Conservation (phyloP, 352 stramenopile species). For the Globisporangium mamillatum region DNA sequence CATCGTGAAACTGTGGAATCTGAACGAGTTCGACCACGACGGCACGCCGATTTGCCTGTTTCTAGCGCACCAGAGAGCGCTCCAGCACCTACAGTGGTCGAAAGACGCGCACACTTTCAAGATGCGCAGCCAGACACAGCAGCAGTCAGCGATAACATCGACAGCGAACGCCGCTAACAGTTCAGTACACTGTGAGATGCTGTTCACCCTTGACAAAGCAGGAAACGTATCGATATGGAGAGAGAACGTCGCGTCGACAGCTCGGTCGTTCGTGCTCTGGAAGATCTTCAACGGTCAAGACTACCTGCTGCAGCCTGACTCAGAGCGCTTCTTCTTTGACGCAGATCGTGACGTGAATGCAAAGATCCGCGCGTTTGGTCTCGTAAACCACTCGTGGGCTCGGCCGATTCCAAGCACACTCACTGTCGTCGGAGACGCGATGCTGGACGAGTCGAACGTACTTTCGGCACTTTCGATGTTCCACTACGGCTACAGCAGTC, state of each 20-base stretch:
- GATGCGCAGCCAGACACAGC: constrained; percentile 15
- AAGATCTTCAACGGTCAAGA: constrained; percentile 50
- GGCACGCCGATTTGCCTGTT: constrained; percentile 53
- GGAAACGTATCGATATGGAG: constrained; percentile 77
- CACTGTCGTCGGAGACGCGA: constrained; percentile 38
- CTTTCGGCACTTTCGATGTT: constrained; percentile 67
- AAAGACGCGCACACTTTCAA: constrained; percentile 59
- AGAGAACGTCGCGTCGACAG: constrained; percentile 39
- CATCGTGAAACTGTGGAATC: constrained; percentile 70
- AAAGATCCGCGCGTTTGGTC: constrained; percentile 28
- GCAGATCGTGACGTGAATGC: neutral
- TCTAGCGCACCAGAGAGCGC: constrained; percentile 55
- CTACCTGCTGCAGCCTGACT: constrained; percentile 20
- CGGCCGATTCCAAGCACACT: constrained; percentile 17
- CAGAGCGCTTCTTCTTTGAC: constrained; percentile 21
- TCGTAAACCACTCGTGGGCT: constrained; percentile 27
- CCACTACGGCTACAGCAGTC: constrained; percentile 60
- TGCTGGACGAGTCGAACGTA: constrained; percentile 69
- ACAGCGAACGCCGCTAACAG: neutral
- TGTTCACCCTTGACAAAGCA: constrained; percentile 67
- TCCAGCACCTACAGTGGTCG: constrained; percentile 53
- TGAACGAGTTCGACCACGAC: constrained; percentile 51
- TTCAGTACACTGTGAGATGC: constrained; percentile 39
- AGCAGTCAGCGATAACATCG: constrained; percentile 1
- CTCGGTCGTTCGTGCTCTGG: constrained; percentile 68